Conservation (phyloP, 305 asterid genomes). For the Withania somnifera region DNA sequence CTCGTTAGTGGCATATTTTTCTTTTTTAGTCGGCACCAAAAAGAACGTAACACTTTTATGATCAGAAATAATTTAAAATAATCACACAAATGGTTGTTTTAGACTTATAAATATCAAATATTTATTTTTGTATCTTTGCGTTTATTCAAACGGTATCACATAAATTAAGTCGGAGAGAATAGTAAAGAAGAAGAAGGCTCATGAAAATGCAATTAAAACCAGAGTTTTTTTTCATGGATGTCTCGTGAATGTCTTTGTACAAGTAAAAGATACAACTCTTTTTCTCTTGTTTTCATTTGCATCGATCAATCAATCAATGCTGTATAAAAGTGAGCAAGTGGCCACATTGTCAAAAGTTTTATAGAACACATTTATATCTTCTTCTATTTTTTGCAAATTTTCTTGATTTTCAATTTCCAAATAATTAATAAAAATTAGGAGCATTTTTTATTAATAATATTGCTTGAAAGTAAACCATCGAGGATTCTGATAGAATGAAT, state of each 20-base stretch:
- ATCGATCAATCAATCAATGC: conserved; percentile 34
- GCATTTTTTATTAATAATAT: not conserved
- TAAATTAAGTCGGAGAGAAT: not conserved
- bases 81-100: no score
- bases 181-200: conserved; percentile 21
- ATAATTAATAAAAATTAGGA: not conserved
- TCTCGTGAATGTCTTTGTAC: conserved; percentile 56
- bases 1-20: no score
- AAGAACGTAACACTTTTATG: no score
- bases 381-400: not conserved
- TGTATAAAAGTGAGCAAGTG: conserved; percentile 8
- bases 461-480: not conserved
- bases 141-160: no score
- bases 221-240: conserved; percentile 8
- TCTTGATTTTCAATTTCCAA: not conserved
- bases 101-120: no score
- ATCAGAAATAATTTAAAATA: no score
- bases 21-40: no score
- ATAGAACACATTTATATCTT: not conserved
- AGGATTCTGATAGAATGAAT: not conserved
- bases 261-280: conserved; percentile 21
- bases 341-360: conserved; percentile 16
- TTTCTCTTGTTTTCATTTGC: conserved; percentile 28
- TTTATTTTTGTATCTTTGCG: no score
- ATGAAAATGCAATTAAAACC: conserved; percentile 15